A percentile compares a stretch with the other conserved stretches of the same genome.
Evolutionary conservation across 1,284 basidiomycete genomes (phyloP).

Genomic region (Rhizoctonia solani): DNA sequence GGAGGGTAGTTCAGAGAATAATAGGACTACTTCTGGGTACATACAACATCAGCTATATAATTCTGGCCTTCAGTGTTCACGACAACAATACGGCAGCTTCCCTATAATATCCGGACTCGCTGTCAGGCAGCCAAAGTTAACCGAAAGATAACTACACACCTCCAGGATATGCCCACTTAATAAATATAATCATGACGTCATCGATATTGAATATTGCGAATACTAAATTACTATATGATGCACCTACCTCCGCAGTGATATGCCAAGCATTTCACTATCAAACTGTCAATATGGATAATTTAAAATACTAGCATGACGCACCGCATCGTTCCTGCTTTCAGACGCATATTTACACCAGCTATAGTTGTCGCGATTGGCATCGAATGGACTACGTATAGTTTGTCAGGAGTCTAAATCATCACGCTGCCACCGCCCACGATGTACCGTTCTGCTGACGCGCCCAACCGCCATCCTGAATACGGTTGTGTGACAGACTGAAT

Average conservation of each 20-base stretch:
- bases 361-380: conserved; percentile 66
- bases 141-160: conserved; percentile 44
- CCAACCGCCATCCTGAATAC: conserved; percentile 68
- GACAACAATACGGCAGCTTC: conserved; percentile 62
- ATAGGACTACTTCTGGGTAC: conserved; percentile 38
- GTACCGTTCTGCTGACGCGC: conserved; percentile 78
- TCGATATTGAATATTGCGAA: neutral
- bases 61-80: no score
- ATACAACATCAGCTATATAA: conserved; percentile 60
- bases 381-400: conserved; percentile 50
- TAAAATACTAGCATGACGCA: conserved; percentile 41
- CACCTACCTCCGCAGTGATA: neutral
- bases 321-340: conserved; percentile 61
- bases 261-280: conserved; percentile 4
- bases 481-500: conserved; percentile 68
- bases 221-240: neutral
- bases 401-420: conserved; percentile 16
- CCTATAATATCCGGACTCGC: conserved; percentile 47
- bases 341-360: no score
- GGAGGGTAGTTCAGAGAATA: conserved; percentile 56
- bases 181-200: no score
- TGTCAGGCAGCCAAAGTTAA: no score
- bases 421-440: conserved; percentile 48
- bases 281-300: conserved; percentile 22
- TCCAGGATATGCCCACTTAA: conserved; percentile 69